A percentile compares a stretch with the other conserved stretches of the same genome.
These are phyloP conservation scores for Kalaharituber pfeilii DNA, from an alignment of 2,329 filamentous ascomycete species.

Conservation along the genomic window DNA sequence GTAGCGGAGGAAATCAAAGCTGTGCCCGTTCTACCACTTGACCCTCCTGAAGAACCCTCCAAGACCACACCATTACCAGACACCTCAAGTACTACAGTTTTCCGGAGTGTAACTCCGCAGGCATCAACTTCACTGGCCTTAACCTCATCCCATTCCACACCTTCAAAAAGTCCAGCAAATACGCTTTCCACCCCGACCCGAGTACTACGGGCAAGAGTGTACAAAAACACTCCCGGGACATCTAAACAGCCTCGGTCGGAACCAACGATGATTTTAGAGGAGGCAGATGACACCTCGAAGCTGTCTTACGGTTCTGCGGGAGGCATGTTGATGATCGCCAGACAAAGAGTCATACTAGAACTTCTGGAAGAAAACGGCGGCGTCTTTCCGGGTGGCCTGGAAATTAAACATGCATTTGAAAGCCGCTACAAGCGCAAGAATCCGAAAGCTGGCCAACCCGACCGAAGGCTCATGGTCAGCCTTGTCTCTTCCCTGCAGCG, in stretches of 20 bases:
- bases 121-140: too few species aligned
- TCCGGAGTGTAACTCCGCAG: too few species aligned
- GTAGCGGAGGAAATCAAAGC: neutral
- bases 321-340: constrained; percentile 18
- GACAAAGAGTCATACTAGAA: constrained; percentile 18
- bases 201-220: neutral
- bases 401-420: constrained; percentile 18
- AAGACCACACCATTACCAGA: too few species aligned
- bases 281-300: constrained; percentile 7
- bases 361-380: constrained; percentile 16
- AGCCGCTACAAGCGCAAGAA: constrained; percentile 17
- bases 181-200: neutral
- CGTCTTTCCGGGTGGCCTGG: constrained; percentile 18
- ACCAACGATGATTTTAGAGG: neutral
- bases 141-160: too few species aligned
- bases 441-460: constrained; percentile 17
- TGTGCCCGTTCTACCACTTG: too few species aligned
- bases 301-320: constrained; percentile 17
- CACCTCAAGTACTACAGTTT: too few species aligned
- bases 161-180: too few species aligned
- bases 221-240: neutral
- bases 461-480: constrained; percentile 16
- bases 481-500: constrained; percentile 18
- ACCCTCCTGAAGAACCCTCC: too few species aligned
- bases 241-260: neutral